Conservation (phyloP, 2,329 filamentous ascomycete genomes). For the Pyrenophora seminiperda region DNA sequence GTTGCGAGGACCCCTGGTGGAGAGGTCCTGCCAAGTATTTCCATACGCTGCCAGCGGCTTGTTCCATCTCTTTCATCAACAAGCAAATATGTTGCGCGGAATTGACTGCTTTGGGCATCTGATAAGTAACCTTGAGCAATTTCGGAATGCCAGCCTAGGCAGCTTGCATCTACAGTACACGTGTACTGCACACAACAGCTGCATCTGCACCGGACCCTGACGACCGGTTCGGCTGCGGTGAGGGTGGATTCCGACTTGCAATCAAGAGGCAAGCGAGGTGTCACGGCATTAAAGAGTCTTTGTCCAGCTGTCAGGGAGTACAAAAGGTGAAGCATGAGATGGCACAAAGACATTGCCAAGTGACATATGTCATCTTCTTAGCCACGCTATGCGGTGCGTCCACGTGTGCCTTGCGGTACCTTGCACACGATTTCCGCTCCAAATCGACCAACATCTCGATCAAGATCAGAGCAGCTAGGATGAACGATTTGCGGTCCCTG, state of each 20-base stretch:
- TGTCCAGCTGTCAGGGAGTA: not conserved
- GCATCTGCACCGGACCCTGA: too few species aligned
- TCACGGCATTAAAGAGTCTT: conserved; percentile 9
- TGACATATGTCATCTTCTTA: conserved; percentile 6
- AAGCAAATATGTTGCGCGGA: too few species aligned
- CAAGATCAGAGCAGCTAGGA: conserved; percentile 11
- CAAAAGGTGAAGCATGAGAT: not conserved
- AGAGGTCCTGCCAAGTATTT: too few species aligned
- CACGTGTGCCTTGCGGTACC: conserved; percentile 13
- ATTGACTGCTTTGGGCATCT: too few species aligned
- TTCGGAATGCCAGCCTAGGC: too few species aligned
- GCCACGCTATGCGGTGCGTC: not conserved
- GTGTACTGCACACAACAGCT: too few species aligned
- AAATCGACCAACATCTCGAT: conserved; percentile 21
- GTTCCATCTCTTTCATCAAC: too few species aligned
- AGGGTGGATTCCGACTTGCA: not conserved
- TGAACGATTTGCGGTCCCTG: conserved; percentile 21
- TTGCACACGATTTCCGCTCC: conserved; percentile 25
- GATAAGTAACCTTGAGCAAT: too few species aligned
- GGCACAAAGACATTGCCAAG: conserved; percentile 5
- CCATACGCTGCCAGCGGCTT: too few species aligned
- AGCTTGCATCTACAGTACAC: too few species aligned
- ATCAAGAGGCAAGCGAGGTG: conserved; percentile 4
- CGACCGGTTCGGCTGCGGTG: not conserved
- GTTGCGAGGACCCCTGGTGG: too few species aligned